Percentiles rank a stretch among this genome's conserved stretches.
These are phyloP conservation scores for Ophiocordyceps australis DNA, from an alignment of 2,329 filamentous ascomycete species.

Conservation along the genomic window DNA sequence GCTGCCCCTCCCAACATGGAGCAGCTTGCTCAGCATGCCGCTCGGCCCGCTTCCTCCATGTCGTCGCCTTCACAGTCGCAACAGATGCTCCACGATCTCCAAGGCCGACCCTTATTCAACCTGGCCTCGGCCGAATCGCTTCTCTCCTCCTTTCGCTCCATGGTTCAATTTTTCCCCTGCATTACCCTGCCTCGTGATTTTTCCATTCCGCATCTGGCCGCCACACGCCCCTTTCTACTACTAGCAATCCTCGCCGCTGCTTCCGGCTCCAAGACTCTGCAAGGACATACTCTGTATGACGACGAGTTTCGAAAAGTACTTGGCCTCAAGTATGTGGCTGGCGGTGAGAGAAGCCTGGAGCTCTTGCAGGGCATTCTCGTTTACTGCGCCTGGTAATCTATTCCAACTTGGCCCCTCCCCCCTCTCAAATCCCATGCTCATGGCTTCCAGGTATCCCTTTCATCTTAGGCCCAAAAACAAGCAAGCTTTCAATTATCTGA, in stretches of 20 bases:
- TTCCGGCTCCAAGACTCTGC: slow-evolving; percentile 25
- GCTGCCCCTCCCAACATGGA: too few species aligned
- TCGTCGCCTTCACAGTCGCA: slow-evolving; percentile 9
- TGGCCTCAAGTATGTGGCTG: slow-evolving; percentile 35
- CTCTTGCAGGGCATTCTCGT: slow-evolving; percentile 37
- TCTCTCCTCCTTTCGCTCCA: slow-evolving; percentile 22
- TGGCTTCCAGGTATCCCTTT: slow-evolving; percentile 29
- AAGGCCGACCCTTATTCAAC: slow-evolving; percentile 34
- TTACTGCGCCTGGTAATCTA: slow-evolving; percentile 34
- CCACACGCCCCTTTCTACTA: slow-evolving; percentile 30
- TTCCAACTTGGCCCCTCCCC: too few species aligned
- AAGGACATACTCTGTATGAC: slow-evolving; percentile 34
- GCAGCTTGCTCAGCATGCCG: too few species aligned
- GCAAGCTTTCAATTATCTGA: slow-evolving; percentile 29
- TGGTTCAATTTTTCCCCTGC: slow-evolving; percentile 24
- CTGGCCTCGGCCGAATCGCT: slow-evolving; percentile 30
- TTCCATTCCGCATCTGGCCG: slow-evolving; percentile 23
- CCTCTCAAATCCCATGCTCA: background rate
- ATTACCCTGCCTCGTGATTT: slow-evolving; percentile 20
- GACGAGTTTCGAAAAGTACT: slow-evolving; percentile 38
- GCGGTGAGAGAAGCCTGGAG: slow-evolving; percentile 37
- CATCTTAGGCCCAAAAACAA: slow-evolving; percentile 32
- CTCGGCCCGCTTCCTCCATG: slow-evolving; percentile 9
- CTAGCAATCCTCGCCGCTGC: slow-evolving; percentile 33
- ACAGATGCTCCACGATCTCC: slow-evolving; percentile 18